Base-by-base conservation (phyloP, 1,284 basidiomycete genomes). In the Leccinum subfulvum region DNA sequence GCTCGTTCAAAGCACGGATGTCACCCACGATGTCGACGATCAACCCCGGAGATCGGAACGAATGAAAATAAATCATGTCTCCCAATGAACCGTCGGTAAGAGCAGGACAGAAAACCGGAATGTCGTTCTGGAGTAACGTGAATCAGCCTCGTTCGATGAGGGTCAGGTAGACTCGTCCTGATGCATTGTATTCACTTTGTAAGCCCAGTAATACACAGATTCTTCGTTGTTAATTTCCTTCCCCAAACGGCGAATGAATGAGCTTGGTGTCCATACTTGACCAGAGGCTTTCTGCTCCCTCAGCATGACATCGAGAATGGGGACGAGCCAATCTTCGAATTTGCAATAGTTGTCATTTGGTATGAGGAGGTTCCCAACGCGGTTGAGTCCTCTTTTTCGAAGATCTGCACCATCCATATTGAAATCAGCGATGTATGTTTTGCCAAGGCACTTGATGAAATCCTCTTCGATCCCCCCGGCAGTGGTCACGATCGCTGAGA, bases 311-410 rank as follows among this genome's bases (percentile, higher is more conserved):
- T 99, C 92, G 51, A 99, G 84, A 63, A 98, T 95, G 2, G 97
- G 97, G 57, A 89, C 91, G 11, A 99, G 86, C 97, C 97, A 99
- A 75, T 99, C 97, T 77, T 99, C 97, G 69, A 99, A 99, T 72
- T 93, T 92, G 86, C 97, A 98, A 77, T 99, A 99, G 75, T 99
- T 99, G 71, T 98, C 95, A 75, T 99, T 99, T 13, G 97, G 97
- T 1, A 99, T 90, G 61, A 99, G 81, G 49, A 99, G 84, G 72
- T 99, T 99, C n/a, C 97, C 97, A 67, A 99, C 97, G 33, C 97
- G 87, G 72, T 99, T 99, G 82, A 99, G 88, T 21, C 97, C 97
- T 66, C 86, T 86, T 72, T 83, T 88, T 54, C 97, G 86, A 52
- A 99, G 79, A 62, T 90, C 88, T 0, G 95, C 92, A 9, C 97